These are phyloP conservation scores for Xerocomus brunneocitrinus DNA, from an alignment of 768 basidiomycete genomes.

Conservation along the genomic window DNA sequence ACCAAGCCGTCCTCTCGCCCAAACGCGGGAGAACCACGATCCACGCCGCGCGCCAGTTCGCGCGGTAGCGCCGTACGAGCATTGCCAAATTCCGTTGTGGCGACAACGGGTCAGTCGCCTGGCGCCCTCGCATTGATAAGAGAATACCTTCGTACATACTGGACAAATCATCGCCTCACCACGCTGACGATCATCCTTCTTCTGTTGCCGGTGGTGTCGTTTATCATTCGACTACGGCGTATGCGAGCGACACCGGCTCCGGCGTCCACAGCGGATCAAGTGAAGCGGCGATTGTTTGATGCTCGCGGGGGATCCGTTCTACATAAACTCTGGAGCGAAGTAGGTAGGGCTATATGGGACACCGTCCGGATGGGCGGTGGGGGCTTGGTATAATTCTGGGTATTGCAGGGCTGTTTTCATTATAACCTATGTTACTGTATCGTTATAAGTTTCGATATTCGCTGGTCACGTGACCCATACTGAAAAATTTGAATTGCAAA, in stretches of 20 bases:
- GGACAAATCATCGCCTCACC: constrained; percentile 43
- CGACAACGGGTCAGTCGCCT: constrained; percentile 14
- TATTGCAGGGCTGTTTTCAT: too few species aligned
- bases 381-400: constrained; percentile 52
- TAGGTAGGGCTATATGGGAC: constrained; percentile 53
- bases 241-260: constrained; percentile 24
- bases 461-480: constrained; percentile 14
- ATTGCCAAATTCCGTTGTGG: constrained; percentile 6
- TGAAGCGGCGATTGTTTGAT: constrained; percentile 49
- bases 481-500: constrained; percentile 7
- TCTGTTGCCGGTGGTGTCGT: constrained; percentile 40
- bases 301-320: constrained; percentile 35
- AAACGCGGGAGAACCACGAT: constrained; percentile 4
- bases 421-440: constrained; percentile 10
- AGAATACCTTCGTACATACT: constrained; percentile 45
- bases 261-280: constrained; percentile 50
- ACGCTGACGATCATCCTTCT: constrained; percentile 42
- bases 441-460: constrained; percentile 6
- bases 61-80: constrained; percentile 14
- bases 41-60: constrained; percentile 11
- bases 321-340: constrained; percentile 47
- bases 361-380: constrained; percentile 74
- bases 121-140: constrained; percentile 41
- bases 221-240: constrained; percentile 49
- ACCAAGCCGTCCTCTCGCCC: constrained; percentile 15